Base-by-base conservation (phyloP, 768 basidiomycete species). In the Agaricus sinodeliciosus region DNA sequence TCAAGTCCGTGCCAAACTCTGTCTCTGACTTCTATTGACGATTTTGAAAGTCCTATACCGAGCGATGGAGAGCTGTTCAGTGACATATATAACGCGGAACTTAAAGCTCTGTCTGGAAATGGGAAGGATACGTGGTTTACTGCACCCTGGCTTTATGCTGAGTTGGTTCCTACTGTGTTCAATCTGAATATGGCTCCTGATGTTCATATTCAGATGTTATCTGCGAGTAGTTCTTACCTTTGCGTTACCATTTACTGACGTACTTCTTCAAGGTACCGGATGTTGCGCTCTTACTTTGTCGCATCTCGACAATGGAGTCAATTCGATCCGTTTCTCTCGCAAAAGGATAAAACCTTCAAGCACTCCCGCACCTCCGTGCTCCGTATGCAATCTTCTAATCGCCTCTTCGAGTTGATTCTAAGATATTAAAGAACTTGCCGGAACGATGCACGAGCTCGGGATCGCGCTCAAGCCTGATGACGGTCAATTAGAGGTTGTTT, bases 121-220 rank as follows among this genome's bases (percentile, higher is more conserved):
- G 65, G 67, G 3, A 72, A 75, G 60, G 76, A 84, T 55, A 88
- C 86, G 0, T 99, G 95, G 95, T 93, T 91, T 63, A 87, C 81
- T 7, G 82, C 90, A 4, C 91, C 94, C 1, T 99, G 95, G 95
- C 76, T 99, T n/a, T 97, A 77, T 65, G 92, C 93, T 52, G 95
- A 97, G 85, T 96, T 72, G 58, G 87, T 69, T 47, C 62, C 55
- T 36, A 51, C 47, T 56, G 19, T 9, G 18, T 49, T 46, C 11
- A 9, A n/a, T 37, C 1, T 45, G n/a, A 39, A n/a, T 11, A 22
- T 7, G 16, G 16, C 13, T 19, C 35, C 47, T 26, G 35, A 28
- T 41, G 16, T 31, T 6, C 13, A 34, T 15, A 9, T 34, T 18
- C 27, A 54, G 52, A 26, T 54, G 52, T 35, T 54, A 54, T 11